These are phyloP conservation scores for Rhizophora mangle DNA, from an alignment of 345 rosid species.

Conservation along the genomic window DNA sequence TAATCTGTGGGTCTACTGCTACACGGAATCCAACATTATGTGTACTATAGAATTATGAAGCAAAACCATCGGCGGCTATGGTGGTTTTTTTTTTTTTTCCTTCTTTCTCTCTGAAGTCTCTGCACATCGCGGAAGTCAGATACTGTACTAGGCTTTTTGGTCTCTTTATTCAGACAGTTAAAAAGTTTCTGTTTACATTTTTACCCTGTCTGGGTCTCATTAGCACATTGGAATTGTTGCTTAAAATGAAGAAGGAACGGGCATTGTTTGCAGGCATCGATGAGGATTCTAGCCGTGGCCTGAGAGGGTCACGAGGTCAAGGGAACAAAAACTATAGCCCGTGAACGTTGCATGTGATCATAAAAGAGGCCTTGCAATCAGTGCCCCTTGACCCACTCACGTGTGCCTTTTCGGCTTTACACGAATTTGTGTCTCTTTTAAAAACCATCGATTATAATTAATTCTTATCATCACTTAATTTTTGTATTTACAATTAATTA, in stretches of 20 bases:
- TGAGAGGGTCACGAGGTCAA: conserved; percentile 35
- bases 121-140: background rate
- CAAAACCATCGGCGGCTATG: conserved; percentile 28
- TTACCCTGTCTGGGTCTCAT: background rate
- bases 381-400: conserved; percentile 73
- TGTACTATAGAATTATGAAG: background rate
- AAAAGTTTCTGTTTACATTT: background rate
- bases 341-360: conserved; percentile 95
- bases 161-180: background rate
- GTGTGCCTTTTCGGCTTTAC: conserved; percentile 40
- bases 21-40: too few species aligned
- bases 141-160: background rate
- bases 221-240: background rate
- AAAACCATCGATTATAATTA: too few species aligned
- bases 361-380: conserved; percentile 73
- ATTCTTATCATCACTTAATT: too few species aligned
- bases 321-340: conserved; percentile 43
- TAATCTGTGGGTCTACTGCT: too few species aligned
- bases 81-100: background rate
- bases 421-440: background rate
- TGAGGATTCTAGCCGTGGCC: conserved; percentile 12
- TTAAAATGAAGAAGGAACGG: background rate
- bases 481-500: too few species aligned
- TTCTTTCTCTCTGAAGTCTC: background rate
- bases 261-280: background rate